Base-by-base conservation (phyloP, 2,329 filamentous ascomycete genomes). In the Colletotrichum orchidophilum region DNA sequence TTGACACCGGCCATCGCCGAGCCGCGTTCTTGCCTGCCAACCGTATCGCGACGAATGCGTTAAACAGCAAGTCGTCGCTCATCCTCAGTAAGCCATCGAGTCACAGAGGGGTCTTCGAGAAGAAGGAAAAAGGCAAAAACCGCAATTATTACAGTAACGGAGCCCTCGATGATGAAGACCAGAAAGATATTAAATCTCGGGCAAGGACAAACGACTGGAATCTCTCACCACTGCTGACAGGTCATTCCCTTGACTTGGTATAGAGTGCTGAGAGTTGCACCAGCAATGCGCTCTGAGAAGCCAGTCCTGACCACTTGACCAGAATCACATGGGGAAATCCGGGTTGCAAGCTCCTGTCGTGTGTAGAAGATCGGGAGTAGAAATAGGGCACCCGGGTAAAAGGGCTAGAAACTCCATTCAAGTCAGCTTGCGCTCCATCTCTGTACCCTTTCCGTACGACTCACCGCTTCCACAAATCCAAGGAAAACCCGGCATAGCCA, bases 71-170 rank as follows among this genome's bases (percentile, higher is more conserved):
- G 65, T 8, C 60, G 50, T 31, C 65, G 61, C 39, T 72, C 70
- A 18, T 69, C 70, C 7, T 63, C 39, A 1, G 70, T 65, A 31
- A 72, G 66, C 60, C 60, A 68, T 42, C 70, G 60, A 18, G 54
- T 68, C 26, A 57, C 65, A 24, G 60, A 70, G 21, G 61, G 73
- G 70, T 83, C 81, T 57, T 81, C 81, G 3, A 82, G 78, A 0
- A 81, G 76, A 49, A 80, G 75, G 73, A 83, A 83, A 33, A 83
- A 80, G 6, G 81, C 81, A 7, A 80, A 82, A 0, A 83, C 77
- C 11, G 82, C 79, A 13, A 80, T 79, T 31, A 83, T 82, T 7
- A 73, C 81, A 4, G 80, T 82, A 11, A 83, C 77, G 29, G 81
- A 66, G 18, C 73, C 74, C 50, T 83, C 71, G 11, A 73, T 73